phyloP scores from a whole-genome alignment of 2,329 filamentous ascomycete species.

The Cladosporium cucumerinum region DNA sequence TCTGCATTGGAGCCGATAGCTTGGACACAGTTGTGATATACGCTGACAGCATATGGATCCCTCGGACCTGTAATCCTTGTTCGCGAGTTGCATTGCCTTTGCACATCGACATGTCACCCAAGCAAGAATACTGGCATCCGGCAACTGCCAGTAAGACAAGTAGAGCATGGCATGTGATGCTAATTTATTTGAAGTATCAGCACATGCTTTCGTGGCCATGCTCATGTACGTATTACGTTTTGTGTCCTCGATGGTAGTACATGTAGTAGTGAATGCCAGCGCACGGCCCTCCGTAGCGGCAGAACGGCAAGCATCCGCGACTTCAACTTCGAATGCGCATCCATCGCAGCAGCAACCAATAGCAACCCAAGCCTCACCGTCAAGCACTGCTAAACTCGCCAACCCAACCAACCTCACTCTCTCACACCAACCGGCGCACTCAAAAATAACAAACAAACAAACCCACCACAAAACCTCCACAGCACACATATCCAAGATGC shows the following conservation, averaged over 20 bases:
- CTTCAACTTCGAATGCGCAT: constrained; percentile 6
- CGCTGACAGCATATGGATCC: neutral
- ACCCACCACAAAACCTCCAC: too few species aligned
- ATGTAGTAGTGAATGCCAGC: neutral
- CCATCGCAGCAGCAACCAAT: neutral
- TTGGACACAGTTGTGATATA: neutral
- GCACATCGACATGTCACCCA: neutral
- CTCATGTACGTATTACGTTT: neutral
- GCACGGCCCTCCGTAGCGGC: neutral
- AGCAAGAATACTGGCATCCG: neutral
- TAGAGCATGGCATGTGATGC: neutral
- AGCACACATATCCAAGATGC: constrained; percentile 58
- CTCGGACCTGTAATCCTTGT: neutral
- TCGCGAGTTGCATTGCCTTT: neutral
- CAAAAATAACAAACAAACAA: too few species aligned
- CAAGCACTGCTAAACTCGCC: neutral
- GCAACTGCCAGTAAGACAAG: neutral
- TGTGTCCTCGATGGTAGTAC: neutral
- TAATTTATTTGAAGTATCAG: neutral
- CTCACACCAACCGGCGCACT: neutral
- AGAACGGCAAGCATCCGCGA: neutral
- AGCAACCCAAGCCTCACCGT: neutral
- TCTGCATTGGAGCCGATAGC: neutral
- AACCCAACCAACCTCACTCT: neutral
- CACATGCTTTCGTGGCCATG: neutral